Evolutionary conservation across 441 rosid genomes (phyloP).

Genomic region (Arabidopsis lyrata): DNA sequence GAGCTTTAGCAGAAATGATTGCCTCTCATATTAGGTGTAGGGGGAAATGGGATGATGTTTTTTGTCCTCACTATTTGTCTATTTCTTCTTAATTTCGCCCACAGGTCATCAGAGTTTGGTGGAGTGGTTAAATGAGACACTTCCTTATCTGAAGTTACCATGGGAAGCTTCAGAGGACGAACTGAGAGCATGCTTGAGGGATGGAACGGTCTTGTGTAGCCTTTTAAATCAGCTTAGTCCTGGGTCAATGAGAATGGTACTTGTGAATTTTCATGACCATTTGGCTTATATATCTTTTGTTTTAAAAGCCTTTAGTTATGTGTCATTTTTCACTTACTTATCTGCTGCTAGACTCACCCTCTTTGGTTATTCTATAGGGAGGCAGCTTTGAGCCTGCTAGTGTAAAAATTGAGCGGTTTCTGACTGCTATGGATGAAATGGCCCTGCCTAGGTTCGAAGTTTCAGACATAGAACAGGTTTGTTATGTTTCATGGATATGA

Average conservation of each 20-base stretch:
- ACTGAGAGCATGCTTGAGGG: slow-evolving; percentile 53
- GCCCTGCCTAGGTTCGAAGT: slow-evolving; percentile 60
- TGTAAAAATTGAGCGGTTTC: slow-evolving; percentile 54
- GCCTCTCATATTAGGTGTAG: slow-evolving; percentile 6
- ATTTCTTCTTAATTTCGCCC: slow-evolving; percentile 31
- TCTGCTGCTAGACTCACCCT: slow-evolving; percentile 30
- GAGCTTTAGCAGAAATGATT: background rate
- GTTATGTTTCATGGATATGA: slow-evolving; percentile 26
- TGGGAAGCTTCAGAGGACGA: slow-evolving; percentile 61
- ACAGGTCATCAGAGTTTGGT: slow-evolving; percentile 60
- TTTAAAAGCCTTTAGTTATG: slow-evolving; percentile 14
- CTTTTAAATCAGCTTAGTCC: slow-evolving; percentile 62
- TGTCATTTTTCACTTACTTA: slow-evolving; percentile 25
- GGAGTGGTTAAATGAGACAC: slow-evolving; percentile 60
- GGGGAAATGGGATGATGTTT: slow-evolving; percentile 1
- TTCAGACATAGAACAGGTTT: slow-evolving; percentile 62
- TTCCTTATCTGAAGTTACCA: slow-evolving; percentile 57
- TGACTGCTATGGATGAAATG: slow-evolving; percentile 62
- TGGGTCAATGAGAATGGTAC: slow-evolving; percentile 58
- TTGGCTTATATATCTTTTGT: background rate
- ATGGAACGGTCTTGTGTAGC: slow-evolving; percentile 61
- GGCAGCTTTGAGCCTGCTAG: slow-evolving; percentile 47
- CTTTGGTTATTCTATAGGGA: slow-evolving; percentile 55
- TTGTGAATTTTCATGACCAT: slow-evolving; percentile 12
- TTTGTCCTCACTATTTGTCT: slow-evolving; percentile 28